Evolutionary conservation across 768 basidiomycete genomes (phyloP), one percentile per base, ranked within the genome.

Genomic region (Mycena galericulata): DNA sequence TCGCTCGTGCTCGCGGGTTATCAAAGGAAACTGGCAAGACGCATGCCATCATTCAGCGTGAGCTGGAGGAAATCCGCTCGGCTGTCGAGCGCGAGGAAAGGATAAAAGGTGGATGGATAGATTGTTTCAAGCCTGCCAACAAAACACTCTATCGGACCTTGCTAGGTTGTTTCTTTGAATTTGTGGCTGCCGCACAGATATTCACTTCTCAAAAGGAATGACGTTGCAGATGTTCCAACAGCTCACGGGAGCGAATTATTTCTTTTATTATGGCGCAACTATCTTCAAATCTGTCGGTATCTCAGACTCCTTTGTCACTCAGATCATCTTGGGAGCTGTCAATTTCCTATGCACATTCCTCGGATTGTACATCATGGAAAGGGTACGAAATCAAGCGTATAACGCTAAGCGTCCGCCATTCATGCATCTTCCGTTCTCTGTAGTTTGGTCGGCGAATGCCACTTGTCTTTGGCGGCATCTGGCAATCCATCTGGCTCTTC

Each of bases 251-350:
- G 89, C 88, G 4, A 90, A 90, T 76, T 90, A 89, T 75, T 90
- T 90, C 79, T 90, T 89, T 80, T 91, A 91, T 75, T 87, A 86
- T 46, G 86, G 86, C 36, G 90, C 91, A 2, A 90, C 90, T 0
- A 80, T 92, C 61, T 92, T 93, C 81, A 72, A 82, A 58, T 84
- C 87, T 11, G 92, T 93, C 26, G 92, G 92, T 27, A 86, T 92
- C 69, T 54, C 76, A 10, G 90, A 93, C 76, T 87, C 88, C 26
- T 92, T 86, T 73, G 80, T 92, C 53, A 89, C 89, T 1, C 92
- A 94, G 71, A 90, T 93, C 70, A 93, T 94, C 71, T 81, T 93
- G 45, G 91, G 92, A 41, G 86, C 85, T 4, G 90, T 92, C 75
- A 92, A 92, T 78, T 91, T 92, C 72, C 80, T 81, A 51, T 90